Evolutionary conservation across 1,284 basidiomycete genomes (phyloP), one percentile per base, ranked within the genome.

Genomic region (Puccinia sorghi): DNA sequence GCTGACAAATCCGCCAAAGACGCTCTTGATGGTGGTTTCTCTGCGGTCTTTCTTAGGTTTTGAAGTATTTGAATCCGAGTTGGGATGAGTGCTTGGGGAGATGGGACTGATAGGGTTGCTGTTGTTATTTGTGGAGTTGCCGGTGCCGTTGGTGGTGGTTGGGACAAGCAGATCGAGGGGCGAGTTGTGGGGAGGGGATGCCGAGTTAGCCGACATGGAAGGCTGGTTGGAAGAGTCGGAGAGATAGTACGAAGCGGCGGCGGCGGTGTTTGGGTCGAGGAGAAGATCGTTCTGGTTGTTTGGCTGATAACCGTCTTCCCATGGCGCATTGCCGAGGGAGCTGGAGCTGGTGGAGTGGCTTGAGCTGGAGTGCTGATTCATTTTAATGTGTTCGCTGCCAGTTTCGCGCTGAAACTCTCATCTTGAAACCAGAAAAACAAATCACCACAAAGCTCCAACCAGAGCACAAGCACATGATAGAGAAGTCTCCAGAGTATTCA

Each of bases 1-100:
- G 72, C 84, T 84, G 75, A 85, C 84, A 48, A 85, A 83, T 41
- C 84, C 84, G 70, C 84, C 84, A 81, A 85, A 83, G 80, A 84
- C 84, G 79, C 82, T 83, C 79, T 85, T 85, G 81, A 85, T 82
- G 0, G 83, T 81, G 37, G 80, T 81, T 37, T 69, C 66, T 41
- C 74, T 32, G 27, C 57, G 39, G 22, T 73, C 54, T 48, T 59
- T 78, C 27, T 32, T 70, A 17, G 37, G 22, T n/a, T 57, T 37
- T 39, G 39, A 39, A 27, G 11, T n/a, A n/a, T 15, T 69, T 11
- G 39, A 3, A 46, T 46, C 39, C 15, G 8, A 56, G 66, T 22
- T 69, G 5, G 43, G 11, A 57, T 46, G 52, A 43, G 11, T 66
- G 48, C 20, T 50, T 0, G 66, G 66, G 0, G 66, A 69, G 61